Evolutionary conservation across 2,329 filamentous ascomycete genomes (phyloP), one percentile per base, ranked within the genome.

Genomic region (Penicillium rolfsii): DNA sequence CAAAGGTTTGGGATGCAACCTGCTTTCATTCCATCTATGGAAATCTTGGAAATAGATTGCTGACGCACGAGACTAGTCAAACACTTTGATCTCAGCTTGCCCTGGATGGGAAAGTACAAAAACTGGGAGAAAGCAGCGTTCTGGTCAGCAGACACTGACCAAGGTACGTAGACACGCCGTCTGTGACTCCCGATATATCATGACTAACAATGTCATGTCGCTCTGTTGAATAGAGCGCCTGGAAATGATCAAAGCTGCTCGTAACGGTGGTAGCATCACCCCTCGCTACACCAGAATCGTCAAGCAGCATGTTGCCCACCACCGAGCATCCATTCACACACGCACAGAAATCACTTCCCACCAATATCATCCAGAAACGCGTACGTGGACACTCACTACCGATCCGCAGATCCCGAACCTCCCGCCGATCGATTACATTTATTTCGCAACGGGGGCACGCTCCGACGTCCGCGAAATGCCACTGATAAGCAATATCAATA

Each of bases 61-160:
- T 33, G n/a, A 46, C 28, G 11, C 5, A 28, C 11, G 7, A 16
- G 12, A 9, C 36, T 33, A 67, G 83, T 91, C 53, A 94, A 94
- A 75, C 87, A 89, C 61, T 94, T 94, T 65, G 91, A 94, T 67
- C 83, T 94, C 26, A 85, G 88, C 59, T 81, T 94, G 1, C 83
- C 85, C 52, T 95, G 91, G 91, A 89, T 94, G 74, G 89, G 89
- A 9, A 94, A 94, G 72, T 94, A 90, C 74, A 87, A 88, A 58
- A 94, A 94, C 72, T 84, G 87, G 57, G 87, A 91, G 66, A 90
- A 93, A 71, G 88, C 90, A 0, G 83, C 83, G 0, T 95, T 93
- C 74, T 93, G 90, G 89, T 86, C 85, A 6, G 89, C 89, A 3
- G 89, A 93, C 67, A 85, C 84, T 5, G 88, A 91, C 61, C 83